Base-by-base conservation (phyloP, 441 rosid genomes). In the Gossypium gossypioides region DNA sequence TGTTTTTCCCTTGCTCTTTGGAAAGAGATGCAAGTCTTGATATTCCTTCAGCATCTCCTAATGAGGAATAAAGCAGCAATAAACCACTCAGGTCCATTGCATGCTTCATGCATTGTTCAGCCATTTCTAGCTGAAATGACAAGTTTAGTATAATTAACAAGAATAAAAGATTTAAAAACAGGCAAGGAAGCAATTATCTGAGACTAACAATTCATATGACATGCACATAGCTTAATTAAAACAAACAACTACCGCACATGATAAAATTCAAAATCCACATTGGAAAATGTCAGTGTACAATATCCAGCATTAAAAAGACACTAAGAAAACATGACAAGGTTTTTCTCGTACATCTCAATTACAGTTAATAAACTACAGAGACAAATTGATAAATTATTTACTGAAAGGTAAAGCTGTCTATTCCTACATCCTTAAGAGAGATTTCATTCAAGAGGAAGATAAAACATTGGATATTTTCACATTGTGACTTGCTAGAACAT, bases 31-130 rank as follows among this genome's bases (percentile, higher is more conserved):
- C 89, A 75, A 95, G 88, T 72, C 83, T 84, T 44, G 83, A 75
- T 72, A 95, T 87, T 77, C 99, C 99, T 73, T 91, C 97, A 18
- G 91, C 90, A 79, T 92, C 96, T 57, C 98, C 99, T 54, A 95
- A 79, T 32, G 99, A 91, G 74, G 99, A 92, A 85, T 94, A 92
- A 21, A 91, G 91, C 71, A 94, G 84, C 73, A 94, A 76, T 74
- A 94, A 84, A 72, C 97, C 97, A 83, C 97, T 92, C 88, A 89
- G 84, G 81, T 94, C 99, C 83, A 78, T 82, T 55, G 99, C 44
- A 19, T 37, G 13, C 24, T 12, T 21, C 6, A 42, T 12, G 52
- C 3, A 21, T 50, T 88, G 91, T 80, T 92, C 97, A 66, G 99
- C 99, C 99, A 92, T 90, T 71, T 83, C 92, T 77, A 92, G 80